A percentile compares a stretch with the other conserved stretches of the same genome.
Conservation (phyloP, 495 filamentous ascomycete species). For the Penicillium canariense region DNA sequence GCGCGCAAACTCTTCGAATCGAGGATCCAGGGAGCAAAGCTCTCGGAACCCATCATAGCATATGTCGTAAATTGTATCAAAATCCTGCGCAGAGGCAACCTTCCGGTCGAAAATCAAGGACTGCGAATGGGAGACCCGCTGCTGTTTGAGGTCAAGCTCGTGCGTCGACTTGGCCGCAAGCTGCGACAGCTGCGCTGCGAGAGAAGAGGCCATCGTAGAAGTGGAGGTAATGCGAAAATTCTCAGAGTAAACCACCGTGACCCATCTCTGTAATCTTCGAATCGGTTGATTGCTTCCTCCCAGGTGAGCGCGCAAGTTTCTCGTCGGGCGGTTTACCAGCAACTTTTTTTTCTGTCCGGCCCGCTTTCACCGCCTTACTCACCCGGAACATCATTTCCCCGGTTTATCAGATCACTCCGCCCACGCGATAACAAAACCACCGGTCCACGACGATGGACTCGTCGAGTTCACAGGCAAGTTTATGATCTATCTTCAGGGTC, state of each 20-base stretch:
- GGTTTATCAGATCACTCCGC: background rate
- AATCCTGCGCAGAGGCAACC: conserved; percentile 79
- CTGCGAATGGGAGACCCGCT: conserved; percentile 83
- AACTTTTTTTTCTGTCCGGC: conserved; percentile 35
- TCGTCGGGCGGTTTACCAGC: conserved; percentile 13
- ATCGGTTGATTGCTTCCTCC: background rate
- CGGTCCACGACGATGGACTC: conserved; percentile 36
- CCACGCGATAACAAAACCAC: conserved; percentile 13
- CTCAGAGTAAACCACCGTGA: conserved; percentile 9
- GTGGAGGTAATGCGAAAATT: background rate
- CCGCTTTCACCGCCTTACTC: conserved; percentile 14
- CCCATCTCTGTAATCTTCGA: conserved; percentile 13
- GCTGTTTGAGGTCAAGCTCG: conserved; percentile 82
- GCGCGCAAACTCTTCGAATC: conserved; percentile 65
- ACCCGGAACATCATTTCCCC: conserved; percentile 13
- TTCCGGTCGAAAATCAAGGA: conserved; percentile 86
- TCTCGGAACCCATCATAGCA: conserved; percentile 88
- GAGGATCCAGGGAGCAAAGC: conserved; percentile 76
- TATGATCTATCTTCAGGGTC: background rate
- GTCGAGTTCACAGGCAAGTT: conserved; percentile 35
- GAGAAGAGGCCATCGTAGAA: conserved; percentile 68
- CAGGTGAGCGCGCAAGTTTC: conserved; percentile 5
- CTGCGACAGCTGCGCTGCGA: conserved; percentile 76
- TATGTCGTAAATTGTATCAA: conserved; percentile 80
- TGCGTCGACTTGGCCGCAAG: conserved; percentile 75